Evolutionary conservation across 106 monocot genomes (phyloP).

Genomic region (Dendrobium nobile): DNA sequence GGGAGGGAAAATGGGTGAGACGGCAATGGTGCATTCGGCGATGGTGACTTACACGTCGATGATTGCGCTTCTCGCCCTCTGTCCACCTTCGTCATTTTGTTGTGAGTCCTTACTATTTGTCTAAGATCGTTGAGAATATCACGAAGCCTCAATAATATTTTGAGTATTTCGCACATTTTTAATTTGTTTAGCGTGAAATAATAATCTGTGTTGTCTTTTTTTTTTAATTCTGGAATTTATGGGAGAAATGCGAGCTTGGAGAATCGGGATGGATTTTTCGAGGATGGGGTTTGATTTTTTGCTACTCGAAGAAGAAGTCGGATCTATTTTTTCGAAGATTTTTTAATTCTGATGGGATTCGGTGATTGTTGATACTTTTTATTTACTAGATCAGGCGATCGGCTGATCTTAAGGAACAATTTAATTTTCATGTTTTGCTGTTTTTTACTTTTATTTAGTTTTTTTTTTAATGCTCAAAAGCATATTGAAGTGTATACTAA

Average conservation of each 20-base stretch:
- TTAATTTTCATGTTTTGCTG: background rate
- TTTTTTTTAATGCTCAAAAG: too few relatives aligned
- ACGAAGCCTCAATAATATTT: background rate
- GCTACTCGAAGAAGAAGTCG: background rate
- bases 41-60: slow-evolving; percentile 81
- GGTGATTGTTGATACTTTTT: background rate
- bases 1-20: slow-evolving; percentile 17
- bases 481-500: too few relatives aligned
- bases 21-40: slow-evolving; percentile 60
- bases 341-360: background rate
- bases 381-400: background rate
- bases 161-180: background rate
- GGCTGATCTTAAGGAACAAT: background rate
- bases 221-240: background rate
- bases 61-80: slow-evolving; percentile 86
- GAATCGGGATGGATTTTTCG: background rate
- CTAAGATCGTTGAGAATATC: background rate
- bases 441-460: background rate
- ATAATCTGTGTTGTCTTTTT: background rate
- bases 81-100: slow-evolving; percentile 91
- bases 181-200: background rate
- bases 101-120: slow-evolving; percentile 36
- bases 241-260: background rate
- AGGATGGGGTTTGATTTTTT: background rate
- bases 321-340: background rate